Evolutionary conservation across 2,329 filamentous ascomycete genomes (phyloP), one percentile per base, ranked within the genome.

Genomic region (Corniculantispora saksenae): DNA sequence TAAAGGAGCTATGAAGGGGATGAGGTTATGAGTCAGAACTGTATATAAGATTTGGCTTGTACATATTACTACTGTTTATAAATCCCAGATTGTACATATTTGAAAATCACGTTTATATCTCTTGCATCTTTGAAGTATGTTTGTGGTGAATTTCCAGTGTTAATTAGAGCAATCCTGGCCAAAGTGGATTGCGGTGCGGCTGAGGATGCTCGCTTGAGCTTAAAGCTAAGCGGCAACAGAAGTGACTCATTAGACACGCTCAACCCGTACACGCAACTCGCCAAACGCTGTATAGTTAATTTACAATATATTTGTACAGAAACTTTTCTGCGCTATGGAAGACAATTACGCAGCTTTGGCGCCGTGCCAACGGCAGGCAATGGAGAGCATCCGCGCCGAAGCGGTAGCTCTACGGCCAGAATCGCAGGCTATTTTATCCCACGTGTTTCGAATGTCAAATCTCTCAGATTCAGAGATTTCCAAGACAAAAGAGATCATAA

Each of bases 371-470:
- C 35, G n/a, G 40, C 50, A n/a, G 10, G 54, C 54, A 15, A 64
- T 64, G 3, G 25, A 51, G 19, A 38, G 25, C 19, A 53, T 58
- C 35, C 61, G 61, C 27, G 32, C 32, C 4, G 29, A 32, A 35
- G 61, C 61, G 9, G 17, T 64, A 4, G 21, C 23, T 1, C 32
- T 58, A 29, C 13, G 25, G 25, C 12, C 29, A 29, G 61, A 64
- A n/a, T 54, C 61, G 4, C 53, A 58, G 19, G 15, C 43, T 3
- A 64, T 23, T 15, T 12, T 64, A 8, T 47, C 43, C 21, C 63
- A 65, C n/a, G 56, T 61, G 21, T 38, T 54, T 9, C 48, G 50
- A 55, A 56, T 61, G 63, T 65, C 63, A 15, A 65, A 65, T 38
- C n/a, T 65, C 9, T 25, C 25, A 15, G 19, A 21, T 1, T 38